phyloP scores from a whole-genome alignment of 306 rosid genomes.

The Corylus avellana region DNA sequence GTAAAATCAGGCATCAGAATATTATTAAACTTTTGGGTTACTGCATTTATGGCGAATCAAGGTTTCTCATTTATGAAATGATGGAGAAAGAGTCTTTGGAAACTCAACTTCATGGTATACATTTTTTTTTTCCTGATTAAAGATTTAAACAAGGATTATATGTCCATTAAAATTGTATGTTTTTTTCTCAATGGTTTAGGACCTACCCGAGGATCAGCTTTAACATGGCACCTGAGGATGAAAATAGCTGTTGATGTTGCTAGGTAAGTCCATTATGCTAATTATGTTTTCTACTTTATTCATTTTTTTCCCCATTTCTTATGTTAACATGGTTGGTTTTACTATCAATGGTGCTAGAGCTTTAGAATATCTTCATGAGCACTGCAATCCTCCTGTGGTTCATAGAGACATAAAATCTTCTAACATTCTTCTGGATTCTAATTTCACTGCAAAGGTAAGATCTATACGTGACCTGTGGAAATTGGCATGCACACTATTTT shows the following conservation, averaged over 20 bases:
- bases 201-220: slow-evolving; percentile 58
- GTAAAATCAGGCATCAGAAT: slow-evolving; percentile 80
- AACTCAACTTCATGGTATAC: slow-evolving; percentile 70
- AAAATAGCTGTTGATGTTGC: slow-evolving; percentile 84
- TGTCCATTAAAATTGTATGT: not conserved
- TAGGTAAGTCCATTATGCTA: slow-evolving; percentile 44
- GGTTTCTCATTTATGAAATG: slow-evolving; percentile 80
- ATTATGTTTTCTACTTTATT: slow-evolving; percentile 5
- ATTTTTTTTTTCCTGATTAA: slow-evolving; percentile 19
- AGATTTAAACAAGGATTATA: slow-evolving; percentile 4
- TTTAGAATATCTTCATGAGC: slow-evolving; percentile 89
- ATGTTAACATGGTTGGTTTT: slow-evolving; percentile 15
- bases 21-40: slow-evolving; percentile 78
- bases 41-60: slow-evolving; percentile 65
- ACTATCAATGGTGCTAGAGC: slow-evolving; percentile 53
- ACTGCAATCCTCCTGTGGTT: slow-evolving; percentile 75
- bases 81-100: slow-evolving; percentile 76
- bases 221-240: slow-evolving; percentile 81
- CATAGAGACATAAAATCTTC: slow-evolving; percentile 78
- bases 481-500: not conserved
- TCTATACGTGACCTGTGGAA: slow-evolving; percentile 1
- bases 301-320: not conserved
- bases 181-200: slow-evolving; percentile 45
- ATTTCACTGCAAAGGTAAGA: slow-evolving; percentile 79
- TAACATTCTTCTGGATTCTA: slow-evolving; percentile 82